Base-by-base conservation (phyloP, 2,329 filamentous ascomycete species). In the Zymoseptoria brevis region DNA sequence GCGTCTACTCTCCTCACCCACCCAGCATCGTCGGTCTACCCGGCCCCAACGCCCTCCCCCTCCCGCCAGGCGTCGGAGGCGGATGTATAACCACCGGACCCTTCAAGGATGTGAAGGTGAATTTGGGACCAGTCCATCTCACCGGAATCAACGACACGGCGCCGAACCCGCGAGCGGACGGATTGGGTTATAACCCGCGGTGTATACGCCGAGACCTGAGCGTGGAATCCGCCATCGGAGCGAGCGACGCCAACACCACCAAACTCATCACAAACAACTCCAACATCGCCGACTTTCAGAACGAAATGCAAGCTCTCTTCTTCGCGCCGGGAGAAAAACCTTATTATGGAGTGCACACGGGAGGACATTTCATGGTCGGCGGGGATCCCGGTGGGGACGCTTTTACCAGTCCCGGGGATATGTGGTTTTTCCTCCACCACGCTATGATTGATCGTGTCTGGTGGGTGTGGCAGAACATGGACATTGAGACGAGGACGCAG, bases 81-180 rank as follows among this genome's bases (percentile, higher is more conserved):
- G 81, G 80, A 1, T 84, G 81, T 64, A 73, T 84, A 2, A 76
- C 67, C 7, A 72, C 71, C 0, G 81, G 81, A 0, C 81, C 80
- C 0, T 81, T 83, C 68, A 76, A 74, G 61, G 74, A 82, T 60
- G 70, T 71, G 66, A 64, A 63, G 1, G 73, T 77, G 19, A 76
- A 76, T 57, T 72, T 79, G 0, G 81, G 81, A 0, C 82, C 82
- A 1, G 22, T 1, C 2, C 24, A 4, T 30, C 75, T 82, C 19
- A 64, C 70, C 57, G 65, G 69, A 1, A 60, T 63, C 0, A 61
- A 62, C n/a, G 65, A 71, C 57, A 66, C 69, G 2, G 57, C 62
- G 0, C 60, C 68, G 0, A 72, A 75, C 53, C 66, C 75, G 22
- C 48, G 49, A 8, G 19, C 57, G 24, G 61, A 75, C 54, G 72